These are phyloP conservation scores for Clonostachys chloroleuca DNA, from an alignment of 2,329 filamentous ascomycete species.

Conservation along the genomic window DNA sequence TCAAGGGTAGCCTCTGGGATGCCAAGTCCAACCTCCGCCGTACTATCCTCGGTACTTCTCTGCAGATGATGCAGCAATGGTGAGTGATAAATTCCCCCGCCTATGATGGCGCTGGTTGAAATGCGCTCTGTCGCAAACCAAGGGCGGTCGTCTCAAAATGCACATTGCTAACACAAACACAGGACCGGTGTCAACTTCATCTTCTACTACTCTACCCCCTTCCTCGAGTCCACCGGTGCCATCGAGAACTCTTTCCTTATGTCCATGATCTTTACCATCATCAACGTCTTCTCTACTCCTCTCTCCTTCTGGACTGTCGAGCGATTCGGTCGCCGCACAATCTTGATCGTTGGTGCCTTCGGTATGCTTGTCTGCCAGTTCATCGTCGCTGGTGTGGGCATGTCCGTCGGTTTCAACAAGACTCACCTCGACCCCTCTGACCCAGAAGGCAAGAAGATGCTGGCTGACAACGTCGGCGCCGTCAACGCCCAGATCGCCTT, in stretches of 20 bases:
- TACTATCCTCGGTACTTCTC: slow-evolving; percentile 65
- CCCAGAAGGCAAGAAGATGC: slow-evolving; percentile 16
- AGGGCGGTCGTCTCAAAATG: slow-evolving; percentile 3
- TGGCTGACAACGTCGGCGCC: slow-evolving; percentile 50
- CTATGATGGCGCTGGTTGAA: neutral
- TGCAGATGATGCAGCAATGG: slow-evolving; percentile 79
- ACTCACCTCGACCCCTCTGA: slow-evolving; percentile 39
- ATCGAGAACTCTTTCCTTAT: slow-evolving; percentile 79
- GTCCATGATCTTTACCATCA: slow-evolving; percentile 78
- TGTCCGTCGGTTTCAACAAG: slow-evolving; percentile 51
- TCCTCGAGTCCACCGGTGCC: slow-evolving; percentile 75
- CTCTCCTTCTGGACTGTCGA: slow-evolving; percentile 86
- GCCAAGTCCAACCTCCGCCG: slow-evolving; percentile 66
- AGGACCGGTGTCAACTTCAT: slow-evolving; percentile 85
- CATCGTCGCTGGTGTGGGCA: slow-evolving; percentile 74
- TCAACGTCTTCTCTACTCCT: slow-evolving; percentile 83
- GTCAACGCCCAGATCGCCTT: slow-evolving; percentile 75
- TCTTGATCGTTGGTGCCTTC: slow-evolving; percentile 73
- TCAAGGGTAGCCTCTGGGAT: slow-evolving; percentile 58
- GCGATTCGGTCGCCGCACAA: slow-evolving; percentile 71
- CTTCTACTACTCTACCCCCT: slow-evolving; percentile 82
- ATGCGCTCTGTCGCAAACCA: too few species aligned
- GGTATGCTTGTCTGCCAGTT: slow-evolving; percentile 88
- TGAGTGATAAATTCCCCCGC: slow-evolving; percentile 6
- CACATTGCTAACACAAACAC: slow-evolving; percentile 11